Evolutionary conservation across 1,284 basidiomycete genomes (phyloP), one percentile per base, ranked within the genome.

Genomic region (Ceratobasidium theobromae): DNA sequence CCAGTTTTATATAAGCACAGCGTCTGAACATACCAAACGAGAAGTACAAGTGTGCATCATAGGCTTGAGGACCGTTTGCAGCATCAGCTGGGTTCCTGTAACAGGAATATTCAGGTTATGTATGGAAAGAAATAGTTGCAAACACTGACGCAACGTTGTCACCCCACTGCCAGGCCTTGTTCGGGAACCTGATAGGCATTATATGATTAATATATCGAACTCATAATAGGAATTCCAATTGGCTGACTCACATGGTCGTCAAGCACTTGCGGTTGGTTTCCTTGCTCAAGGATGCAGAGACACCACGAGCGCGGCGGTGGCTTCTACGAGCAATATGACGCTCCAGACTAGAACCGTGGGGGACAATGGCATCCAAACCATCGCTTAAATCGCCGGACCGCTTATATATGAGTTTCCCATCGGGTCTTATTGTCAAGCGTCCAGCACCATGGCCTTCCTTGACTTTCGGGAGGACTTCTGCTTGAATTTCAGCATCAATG

Each of bases 11-110:
- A 23, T 5, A 52, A 11, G 5, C 23, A 32, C 28, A 32, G 8
- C 11, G n/a, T n/a, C n/a, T n/a, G 25, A 48, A 46, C 48, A 18
- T 52, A 52, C 83, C 77, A 81, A 66, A 66, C 6, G 32, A 41
- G 72, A 89, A 89, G 73, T 90, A 91, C 12, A 91, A 73, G 74
- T 91, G 88, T 65, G 89, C 86, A 71, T 91, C 88, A 70, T 90
- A 91, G n/a, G 76, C 3, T 69, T 87, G 85, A 14, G 87, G 85
- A 0, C 89, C 89, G 38, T 81, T 80, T 1, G 80, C 80, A 23
- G 85, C 87, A 58, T 83, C 77, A 1, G 84, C 84, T 11, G 88
- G 89, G 72, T 91, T 91, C 1, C 49, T 52, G 25, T 3, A 32
- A 25, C 16, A 52, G 27, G 6, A n/a, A 32, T 30, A 30, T 52